Evolutionary conservation across 768 basidiomycete genomes (phyloP), one percentile per base, ranked within the genome.

Genomic region (Boletus sp.): DNA sequence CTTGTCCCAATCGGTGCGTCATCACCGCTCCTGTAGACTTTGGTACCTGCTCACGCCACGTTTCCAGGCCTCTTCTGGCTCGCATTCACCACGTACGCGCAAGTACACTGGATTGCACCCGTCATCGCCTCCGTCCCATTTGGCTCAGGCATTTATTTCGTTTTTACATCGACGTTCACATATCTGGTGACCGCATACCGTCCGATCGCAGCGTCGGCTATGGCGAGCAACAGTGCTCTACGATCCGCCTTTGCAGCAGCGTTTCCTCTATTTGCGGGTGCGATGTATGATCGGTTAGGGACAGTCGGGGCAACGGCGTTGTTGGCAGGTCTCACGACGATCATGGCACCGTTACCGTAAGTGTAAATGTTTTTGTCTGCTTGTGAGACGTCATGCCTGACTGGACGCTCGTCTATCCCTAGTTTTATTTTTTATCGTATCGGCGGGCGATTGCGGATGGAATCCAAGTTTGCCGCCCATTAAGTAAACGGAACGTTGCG

Each of bases 281-380:
- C 77, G 32, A 79, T 83, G 82, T 85, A 80, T 58, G 57, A 68
- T 11, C 61, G 70, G 5, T 67, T 91, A 6, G 87, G 89, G 0
- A 83, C 85, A 0, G 86, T 87, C 0, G 89, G 89, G 0, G 88
- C 86, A 1, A 86, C 84, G 0, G 87, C 85, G 14, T 75, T 90
- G n/a, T 64, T 90, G 17, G 89, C 83, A 1, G 87, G 88, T 1
- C 65, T 90, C 11, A 78, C 80, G 55, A 78, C 81, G 3, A 46
- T 86, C 17, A 81, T 86, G 78, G 79, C 81, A 1, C 89, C 89
- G 0, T 64, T 84, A 42, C 83, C 83, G 84, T 85, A 54, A 65
- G 83, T 75, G 1, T 39, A 10, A 3, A 29, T 2, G 6, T 24
- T 1, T 30, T 45, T 32, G 8, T 14, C 30, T 17, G 20, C 14